These are phyloP conservation scores for Penicillium daleae DNA, from an alignment of 495 filamentous ascomycete species.

Conservation along the genomic window DNA sequence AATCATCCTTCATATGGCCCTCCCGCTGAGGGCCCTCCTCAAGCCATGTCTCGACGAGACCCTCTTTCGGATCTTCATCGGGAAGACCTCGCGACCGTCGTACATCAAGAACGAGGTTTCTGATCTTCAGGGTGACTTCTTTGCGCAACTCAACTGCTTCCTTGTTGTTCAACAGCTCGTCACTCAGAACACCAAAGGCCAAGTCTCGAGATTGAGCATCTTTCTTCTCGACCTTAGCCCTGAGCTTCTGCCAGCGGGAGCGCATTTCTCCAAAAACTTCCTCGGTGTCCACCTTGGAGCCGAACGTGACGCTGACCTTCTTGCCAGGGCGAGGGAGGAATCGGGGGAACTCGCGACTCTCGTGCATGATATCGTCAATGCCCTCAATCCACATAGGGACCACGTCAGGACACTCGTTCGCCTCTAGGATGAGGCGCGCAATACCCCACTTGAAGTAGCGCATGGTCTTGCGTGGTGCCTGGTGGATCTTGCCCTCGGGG, in stretches of 20 bases:
- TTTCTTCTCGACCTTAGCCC: constrained; percentile 44
- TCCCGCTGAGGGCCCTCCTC: constrained; percentile 57
- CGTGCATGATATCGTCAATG: constrained; percentile 81
- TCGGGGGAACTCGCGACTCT: constrained; percentile 75
- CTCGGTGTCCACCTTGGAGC: constrained; percentile 54
- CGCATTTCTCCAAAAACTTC: constrained; percentile 65
- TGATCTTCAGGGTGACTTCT: constrained; percentile 77
- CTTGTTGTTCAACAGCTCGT: constrained; percentile 68
- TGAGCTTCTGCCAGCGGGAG: constrained; percentile 67
- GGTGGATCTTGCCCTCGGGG: constrained; percentile 92
- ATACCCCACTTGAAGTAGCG: constrained; percentile 99
- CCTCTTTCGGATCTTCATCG: constrained; percentile 76
- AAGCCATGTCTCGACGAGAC: constrained; percentile 66
- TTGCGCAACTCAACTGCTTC: constrained; percentile 80
- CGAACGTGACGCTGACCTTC: constrained; percentile 72
- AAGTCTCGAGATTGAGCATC: constrained; percentile 38
- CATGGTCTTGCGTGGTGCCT: constrained; percentile 76
- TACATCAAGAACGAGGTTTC: constrained; percentile 79
- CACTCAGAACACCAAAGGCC: constrained; percentile 64
- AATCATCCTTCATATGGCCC: constrained; percentile 66
- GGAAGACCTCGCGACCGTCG: constrained; percentile 68
- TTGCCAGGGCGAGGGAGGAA: constrained; percentile 79
- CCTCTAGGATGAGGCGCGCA: constrained; percentile 84
- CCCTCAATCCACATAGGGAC: constrained; percentile 96
- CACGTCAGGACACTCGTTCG: constrained; percentile 78